A percentile compares a stretch with the other conserved stretches of the same genome.
Evolutionary conservation across 106 monocot genomes (phyloP).

Genomic region (Ottelia alismoides): DNA sequence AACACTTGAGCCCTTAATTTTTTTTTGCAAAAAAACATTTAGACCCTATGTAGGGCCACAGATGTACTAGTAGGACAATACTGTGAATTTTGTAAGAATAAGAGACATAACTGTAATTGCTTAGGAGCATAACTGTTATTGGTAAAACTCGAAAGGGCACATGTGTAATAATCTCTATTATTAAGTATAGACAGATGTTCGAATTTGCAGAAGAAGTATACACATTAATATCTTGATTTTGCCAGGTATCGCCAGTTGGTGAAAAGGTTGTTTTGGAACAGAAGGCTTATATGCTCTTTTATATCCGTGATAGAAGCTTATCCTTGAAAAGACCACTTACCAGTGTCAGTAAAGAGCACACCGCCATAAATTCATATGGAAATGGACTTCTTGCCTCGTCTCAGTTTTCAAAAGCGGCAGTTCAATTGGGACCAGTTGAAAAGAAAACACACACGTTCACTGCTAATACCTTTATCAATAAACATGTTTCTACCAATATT

Average conservation of each 20-base stretch:
- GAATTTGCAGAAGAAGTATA: too few species aligned
- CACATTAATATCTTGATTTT: too few species aligned
- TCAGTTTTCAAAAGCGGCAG: slow-evolving; percentile 1
- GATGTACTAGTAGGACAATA: too few species aligned
- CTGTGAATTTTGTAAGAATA: too few species aligned
- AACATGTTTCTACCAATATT: background rate
- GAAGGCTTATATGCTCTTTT: slow-evolving; percentile 97
- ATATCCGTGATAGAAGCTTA: slow-evolving; percentile 63
- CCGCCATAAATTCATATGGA: slow-evolving; percentile 18
- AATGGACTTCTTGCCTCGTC: slow-evolving; percentile 9
- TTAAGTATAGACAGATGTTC: too few species aligned
- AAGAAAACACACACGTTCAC: slow-evolving; percentile 8
- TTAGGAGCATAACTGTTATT: too few species aligned
- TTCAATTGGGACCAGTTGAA: slow-evolving; percentile 4
- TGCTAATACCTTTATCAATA: background rate
- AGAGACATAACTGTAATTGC: too few species aligned
- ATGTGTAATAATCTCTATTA: too few species aligned
- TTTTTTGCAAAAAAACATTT: too few species aligned
- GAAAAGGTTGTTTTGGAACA: slow-evolving; percentile 83
- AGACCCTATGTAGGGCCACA: too few species aligned
- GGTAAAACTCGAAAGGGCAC: too few species aligned
- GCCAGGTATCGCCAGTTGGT: slow-evolving; percentile 91
- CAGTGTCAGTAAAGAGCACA: slow-evolving; percentile 19
- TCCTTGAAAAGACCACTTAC: slow-evolving; percentile 26
- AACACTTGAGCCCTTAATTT: too few species aligned